Evolutionary conservation across 192 early-diverging fungal genomes (phyloP).

Genomic region (Entomortierella parvispora): DNA sequence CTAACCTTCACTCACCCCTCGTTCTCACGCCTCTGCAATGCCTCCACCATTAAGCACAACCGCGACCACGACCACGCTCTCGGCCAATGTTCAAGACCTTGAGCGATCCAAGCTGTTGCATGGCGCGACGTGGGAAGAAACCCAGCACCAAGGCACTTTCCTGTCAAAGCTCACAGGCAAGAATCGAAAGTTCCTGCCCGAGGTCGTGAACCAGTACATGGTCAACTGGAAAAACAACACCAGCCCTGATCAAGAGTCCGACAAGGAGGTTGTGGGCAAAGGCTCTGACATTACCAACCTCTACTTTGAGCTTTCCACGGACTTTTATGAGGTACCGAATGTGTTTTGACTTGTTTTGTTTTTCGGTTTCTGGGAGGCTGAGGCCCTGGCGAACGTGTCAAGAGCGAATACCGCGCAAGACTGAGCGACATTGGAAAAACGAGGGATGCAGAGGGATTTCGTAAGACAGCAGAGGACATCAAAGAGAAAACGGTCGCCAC

Average conservation of each 20-base stretch:
- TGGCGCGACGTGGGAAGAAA: conserved; percentile 19
- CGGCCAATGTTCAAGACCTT: conserved; percentile 12
- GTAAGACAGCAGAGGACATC: conserved; percentile 10
- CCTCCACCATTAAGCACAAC: conserved; percentile 14
- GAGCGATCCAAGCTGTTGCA: conserved; percentile 30
- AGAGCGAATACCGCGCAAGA: too few relatives aligned
- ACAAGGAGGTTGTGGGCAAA: conserved; percentile 54
- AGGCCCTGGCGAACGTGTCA: too few relatives aligned
- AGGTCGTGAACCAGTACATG: conserved; percentile 23
- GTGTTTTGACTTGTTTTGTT: not conserved
- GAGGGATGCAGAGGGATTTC: too few relatives aligned
- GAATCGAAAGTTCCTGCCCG: conserved; percentile 19
- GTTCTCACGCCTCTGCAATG: too few relatives aligned
- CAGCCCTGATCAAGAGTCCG: conserved; percentile 38
- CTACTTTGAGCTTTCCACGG: conserved; percentile 69
- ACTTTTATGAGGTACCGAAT: conserved; percentile 61
- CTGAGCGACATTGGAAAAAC: too few relatives aligned
- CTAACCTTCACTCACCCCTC: too few relatives aligned
- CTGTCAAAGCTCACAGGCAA: conserved; percentile 28
- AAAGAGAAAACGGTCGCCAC: not conserved
- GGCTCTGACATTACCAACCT: conserved; percentile 57
- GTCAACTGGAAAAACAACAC: conserved; percentile 12
- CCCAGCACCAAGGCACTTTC: conserved; percentile 20
- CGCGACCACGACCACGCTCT: not conserved
- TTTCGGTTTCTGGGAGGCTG: too few relatives aligned